Evolutionary conservation across 495 filamentous ascomycete genomes (phyloP), one percentile per base, ranked within the genome.

Genomic region (Penicillium silybi): DNA sequence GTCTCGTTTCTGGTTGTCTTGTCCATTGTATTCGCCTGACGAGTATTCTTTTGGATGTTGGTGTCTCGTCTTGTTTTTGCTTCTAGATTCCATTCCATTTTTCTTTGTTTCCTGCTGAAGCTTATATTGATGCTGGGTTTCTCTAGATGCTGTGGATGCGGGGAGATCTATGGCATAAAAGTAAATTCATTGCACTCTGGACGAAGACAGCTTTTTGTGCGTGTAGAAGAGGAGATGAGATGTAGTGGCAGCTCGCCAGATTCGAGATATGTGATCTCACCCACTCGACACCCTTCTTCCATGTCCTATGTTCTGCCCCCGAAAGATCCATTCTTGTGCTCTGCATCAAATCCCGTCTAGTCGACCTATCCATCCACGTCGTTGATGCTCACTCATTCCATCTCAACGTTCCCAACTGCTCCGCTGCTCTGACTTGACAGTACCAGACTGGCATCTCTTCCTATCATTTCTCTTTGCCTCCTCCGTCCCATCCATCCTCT

Each of bases 11-110:
- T 50, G 27, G 37, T n/a, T 41, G 13, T 16, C 39, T 41, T 49
- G 34, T 16, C 47, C n/a, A 19, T 47, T 42, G 7, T 6, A 3
- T 7, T 38, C 25, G 9, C 23, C 25, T 40, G 15, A 35, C 40
- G 43, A 50, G 54, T 40, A 27, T 34, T 41, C 38, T 42, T 29
- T 41, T 47, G 22, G 50, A 46, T 50, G 41, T 44, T 43, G 53
- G 50, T 58, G 56, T 55, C 41, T 39, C 41, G 53, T 46, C 35
- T 43, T 17, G 18, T 45, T 46, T 41, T 37, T 23, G 42, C 19
- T 40, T 57, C 38, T 53, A 57, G 54, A 53, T 57, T 57, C 54
- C 51, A 58, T 54, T 57, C 32, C 19, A 52, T 18, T 10, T 17
- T 39, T 40, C 26, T 44, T 35, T 39, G 22, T 2, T 22, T 42